These are phyloP conservation scores for Leishmania tarentolae DNA, from an alignment of 208 protist species.

Conservation along the genomic window DNA sequence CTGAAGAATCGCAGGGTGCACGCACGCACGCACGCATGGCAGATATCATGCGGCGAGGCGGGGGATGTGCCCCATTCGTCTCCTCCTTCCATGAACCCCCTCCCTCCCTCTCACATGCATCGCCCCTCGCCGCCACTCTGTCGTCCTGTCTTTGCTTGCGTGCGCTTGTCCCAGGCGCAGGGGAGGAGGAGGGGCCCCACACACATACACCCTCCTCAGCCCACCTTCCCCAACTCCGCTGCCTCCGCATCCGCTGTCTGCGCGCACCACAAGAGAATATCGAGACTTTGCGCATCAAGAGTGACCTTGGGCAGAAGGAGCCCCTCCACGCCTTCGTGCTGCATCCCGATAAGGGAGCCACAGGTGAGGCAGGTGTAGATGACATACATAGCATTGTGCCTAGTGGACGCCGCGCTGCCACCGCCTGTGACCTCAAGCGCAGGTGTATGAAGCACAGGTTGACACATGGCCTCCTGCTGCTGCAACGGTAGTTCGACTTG, in stretches of 20 bases:
- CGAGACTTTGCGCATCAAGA: slow-evolving; percentile 51
- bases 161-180: neutral
- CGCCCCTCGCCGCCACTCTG: neutral
- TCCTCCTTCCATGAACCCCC: neutral
- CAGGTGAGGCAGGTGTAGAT: slow-evolving; percentile 71
- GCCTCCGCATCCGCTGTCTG: slow-evolving; percentile 35
- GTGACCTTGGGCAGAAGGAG: slow-evolving; percentile 54
- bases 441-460: neutral
- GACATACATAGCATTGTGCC: slow-evolving; percentile 17
- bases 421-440: neutral
- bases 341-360: slow-evolving; percentile 54
- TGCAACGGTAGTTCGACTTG: neutral
- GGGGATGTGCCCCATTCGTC: neutral
- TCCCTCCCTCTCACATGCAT: neutral
- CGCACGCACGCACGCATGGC: neutral
- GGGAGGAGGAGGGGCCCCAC: neutral
- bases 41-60: neutral
- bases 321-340: slow-evolving; percentile 64
- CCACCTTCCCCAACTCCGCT: neutral
- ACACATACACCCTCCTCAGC: no score
- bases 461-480: slow-evolving; percentile 3
- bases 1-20: neutral
- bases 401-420: neutral
- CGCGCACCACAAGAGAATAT: slow-evolving; percentile 53
- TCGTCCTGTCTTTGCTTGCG: neutral